phyloP scores from a whole-genome alignment of 2,329 filamentous ascomycete species.

The Calonectria pseudoreteaudii region DNA sequence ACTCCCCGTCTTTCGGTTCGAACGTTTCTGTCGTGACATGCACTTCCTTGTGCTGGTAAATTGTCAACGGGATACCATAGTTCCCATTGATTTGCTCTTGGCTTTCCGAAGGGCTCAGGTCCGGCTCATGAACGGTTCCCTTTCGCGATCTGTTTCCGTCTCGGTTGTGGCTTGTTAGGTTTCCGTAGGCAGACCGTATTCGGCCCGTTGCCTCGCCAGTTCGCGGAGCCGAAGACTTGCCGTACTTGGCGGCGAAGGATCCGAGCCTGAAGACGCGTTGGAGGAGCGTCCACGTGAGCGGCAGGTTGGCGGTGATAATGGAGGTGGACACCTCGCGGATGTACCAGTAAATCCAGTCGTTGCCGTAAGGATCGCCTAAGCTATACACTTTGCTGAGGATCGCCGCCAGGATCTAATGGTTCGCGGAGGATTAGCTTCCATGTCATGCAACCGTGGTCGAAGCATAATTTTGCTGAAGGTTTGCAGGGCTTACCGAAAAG shows the following conservation, averaged over 20 bases:
- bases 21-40: slow-evolving; percentile 39
- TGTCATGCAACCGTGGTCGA: not conserved
- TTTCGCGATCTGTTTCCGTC: slow-evolving; percentile 25
- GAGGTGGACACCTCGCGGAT: slow-evolving; percentile 59
- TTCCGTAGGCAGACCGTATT: slow-evolving; percentile 38
- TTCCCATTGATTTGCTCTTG: slow-evolving; percentile 52
- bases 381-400: slow-evolving; percentile 56
- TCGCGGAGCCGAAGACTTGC: slow-evolving; percentile 39
- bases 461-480: not conserved
- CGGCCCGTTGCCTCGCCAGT: slow-evolving; percentile 38
- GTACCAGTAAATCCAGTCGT: slow-evolving; percentile 58
- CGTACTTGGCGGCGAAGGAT: slow-evolving; percentile 42
- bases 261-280: slow-evolving; percentile 50
- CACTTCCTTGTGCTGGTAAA: slow-evolving; percentile 53
- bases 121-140: slow-evolving; percentile 26
- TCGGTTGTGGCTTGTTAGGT: slow-evolving; percentile 37
- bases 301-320: slow-evolving; percentile 58
- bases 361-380: slow-evolving; percentile 52
- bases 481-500: slow-evolving; percentile 52
- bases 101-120: slow-evolving; percentile 46
- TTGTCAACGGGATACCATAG: slow-evolving; percentile 49
- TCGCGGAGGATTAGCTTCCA: not conserved
- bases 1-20: not conserved
- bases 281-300: slow-evolving; percentile 57
- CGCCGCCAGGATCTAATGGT: slow-evolving; percentile 37